These are phyloP conservation scores for Agrocybe pediades DNA, from an alignment of 768 basidiomycete genomes.

Conservation along the genomic window DNA sequence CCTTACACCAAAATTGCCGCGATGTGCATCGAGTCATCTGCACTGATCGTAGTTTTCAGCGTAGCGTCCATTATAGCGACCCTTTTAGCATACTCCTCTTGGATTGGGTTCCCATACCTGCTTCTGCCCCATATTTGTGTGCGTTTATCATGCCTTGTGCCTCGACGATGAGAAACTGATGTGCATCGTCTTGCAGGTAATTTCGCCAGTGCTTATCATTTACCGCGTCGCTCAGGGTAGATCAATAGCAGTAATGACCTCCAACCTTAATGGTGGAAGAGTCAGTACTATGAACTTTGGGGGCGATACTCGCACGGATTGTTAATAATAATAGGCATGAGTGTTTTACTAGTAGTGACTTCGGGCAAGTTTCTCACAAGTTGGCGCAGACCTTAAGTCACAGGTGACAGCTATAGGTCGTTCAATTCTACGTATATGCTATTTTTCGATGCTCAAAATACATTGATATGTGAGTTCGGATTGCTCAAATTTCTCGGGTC, in stretches of 20 bases:
- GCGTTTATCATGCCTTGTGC: background rate
- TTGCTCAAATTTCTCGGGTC: too few species aligned
- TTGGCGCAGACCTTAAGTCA: too few species aligned
- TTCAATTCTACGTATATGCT: too few species aligned
- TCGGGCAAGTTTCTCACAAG: too few species aligned
- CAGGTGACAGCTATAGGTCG: too few species aligned
- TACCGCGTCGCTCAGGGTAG: constrained; percentile 4
- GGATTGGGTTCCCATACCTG: background rate
- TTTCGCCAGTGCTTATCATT: constrained; percentile 4
- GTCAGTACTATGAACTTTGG: too few species aligned
- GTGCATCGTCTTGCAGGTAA: background rate
- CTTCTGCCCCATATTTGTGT: constrained; percentile 6
- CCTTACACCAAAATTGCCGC: background rate
- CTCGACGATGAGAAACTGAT: background rate
- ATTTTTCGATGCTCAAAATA: too few species aligned
- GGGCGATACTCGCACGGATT: too few species aligned
- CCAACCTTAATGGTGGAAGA: background rate
- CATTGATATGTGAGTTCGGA: too few species aligned
- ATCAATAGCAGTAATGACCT: background rate
- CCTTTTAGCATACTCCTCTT: background rate
- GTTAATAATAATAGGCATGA: too few species aligned
- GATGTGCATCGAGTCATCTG: constrained; percentile 5
- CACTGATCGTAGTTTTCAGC: background rate
- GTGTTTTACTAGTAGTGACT: too few species aligned
- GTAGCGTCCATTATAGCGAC: background rate